Evolutionary conservation across 176 grass and related monocot species (phyloP).

Genomic region (Phyllostachys edulis): DNA sequence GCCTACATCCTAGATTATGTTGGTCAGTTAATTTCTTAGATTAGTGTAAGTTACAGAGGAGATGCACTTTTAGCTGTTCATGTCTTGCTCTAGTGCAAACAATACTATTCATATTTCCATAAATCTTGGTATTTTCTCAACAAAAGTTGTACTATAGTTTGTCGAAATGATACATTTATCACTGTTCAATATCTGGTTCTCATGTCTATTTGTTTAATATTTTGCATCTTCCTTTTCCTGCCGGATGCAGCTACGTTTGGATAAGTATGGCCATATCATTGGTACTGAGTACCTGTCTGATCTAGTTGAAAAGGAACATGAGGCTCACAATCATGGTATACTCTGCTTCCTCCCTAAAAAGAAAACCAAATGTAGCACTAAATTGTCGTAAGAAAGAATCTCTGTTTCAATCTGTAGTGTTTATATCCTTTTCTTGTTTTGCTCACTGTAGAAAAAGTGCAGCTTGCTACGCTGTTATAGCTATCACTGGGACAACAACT

Average conservation of each 20-base stretch:
- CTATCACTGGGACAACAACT: not conserved
- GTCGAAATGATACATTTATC: constrained; percentile 12
- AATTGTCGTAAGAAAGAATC: not conserved
- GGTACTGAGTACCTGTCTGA: constrained; percentile 91
- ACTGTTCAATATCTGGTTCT: not conserved
- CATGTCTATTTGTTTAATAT: constrained; percentile 36
- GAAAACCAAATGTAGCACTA: not conserved
- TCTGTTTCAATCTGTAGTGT: constrained; percentile 4
- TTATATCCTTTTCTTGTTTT: constrained; percentile 14
- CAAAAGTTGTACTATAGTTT: not conserved
- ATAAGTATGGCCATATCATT: constrained; percentile 67
- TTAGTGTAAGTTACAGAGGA: constrained; percentile 15
- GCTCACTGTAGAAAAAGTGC: not conserved
- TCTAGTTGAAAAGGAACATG: no score
- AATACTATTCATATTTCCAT: not conserved
- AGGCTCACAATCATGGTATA: constrained; percentile 84
- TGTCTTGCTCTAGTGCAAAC: constrained; percentile 8
- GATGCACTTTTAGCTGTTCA: constrained; percentile 9
- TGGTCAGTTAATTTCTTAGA: not conserved
- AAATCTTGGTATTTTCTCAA: not conserved
- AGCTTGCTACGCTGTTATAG: not conserved
- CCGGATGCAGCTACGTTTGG: constrained; percentile 72
- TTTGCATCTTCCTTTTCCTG: constrained; percentile 25
- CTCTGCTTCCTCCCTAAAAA: not conserved
- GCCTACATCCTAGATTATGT: constrained; percentile 1